phyloP scores from a whole-genome alignment of 1,139 yeast genomes.

The Spathaspora sp. region DNA sequence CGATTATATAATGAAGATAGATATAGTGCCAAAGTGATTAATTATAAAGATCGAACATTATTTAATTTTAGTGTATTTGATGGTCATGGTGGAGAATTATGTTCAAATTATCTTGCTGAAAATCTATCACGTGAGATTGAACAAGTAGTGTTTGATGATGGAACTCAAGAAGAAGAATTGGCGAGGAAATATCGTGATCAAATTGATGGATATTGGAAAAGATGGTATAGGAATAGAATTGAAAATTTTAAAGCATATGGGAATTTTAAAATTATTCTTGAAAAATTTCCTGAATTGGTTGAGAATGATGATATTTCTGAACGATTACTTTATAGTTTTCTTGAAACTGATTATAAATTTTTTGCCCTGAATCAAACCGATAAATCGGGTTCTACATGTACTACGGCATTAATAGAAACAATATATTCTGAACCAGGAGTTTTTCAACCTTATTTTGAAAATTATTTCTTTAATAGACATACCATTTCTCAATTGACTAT shows the following conservation, averaged over 20 bases:
- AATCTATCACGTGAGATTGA: conserved; percentile 62
- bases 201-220: conserved; percentile 87
- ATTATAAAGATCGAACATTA: conserved; percentile 26
- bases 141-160: conserved; percentile 24
- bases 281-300: conserved; percentile 12
- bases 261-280: conserved; percentile 21
- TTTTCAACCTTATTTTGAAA: conserved; percentile 32
- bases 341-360: conserved; percentile 57
- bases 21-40: conserved; percentile 60
- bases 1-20: conserved; percentile 81
- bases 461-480: conserved; percentile 67
- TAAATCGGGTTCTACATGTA: conserved; percentile 78
- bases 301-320: conserved; percentile 52
- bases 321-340: conserved; percentile 61
- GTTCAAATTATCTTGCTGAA: conserved; percentile 58
- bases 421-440: conserved; percentile 34
- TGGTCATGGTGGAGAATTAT: conserved; percentile 90
- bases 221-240: conserved; percentile 60
- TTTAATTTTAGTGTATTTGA: conserved; percentile 80
- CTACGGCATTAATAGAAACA: conserved; percentile 70
- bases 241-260: conserved; percentile 41
- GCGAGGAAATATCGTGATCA: conserved; percentile 50
- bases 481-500: conserved; percentile 72
- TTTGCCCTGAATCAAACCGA: conserved; percentile 30
- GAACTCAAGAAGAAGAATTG: conserved; percentile 38